Conservation (phyloP, 768 basidiomycete genomes). For the Erythrobasidium yunnanense region DNA sequence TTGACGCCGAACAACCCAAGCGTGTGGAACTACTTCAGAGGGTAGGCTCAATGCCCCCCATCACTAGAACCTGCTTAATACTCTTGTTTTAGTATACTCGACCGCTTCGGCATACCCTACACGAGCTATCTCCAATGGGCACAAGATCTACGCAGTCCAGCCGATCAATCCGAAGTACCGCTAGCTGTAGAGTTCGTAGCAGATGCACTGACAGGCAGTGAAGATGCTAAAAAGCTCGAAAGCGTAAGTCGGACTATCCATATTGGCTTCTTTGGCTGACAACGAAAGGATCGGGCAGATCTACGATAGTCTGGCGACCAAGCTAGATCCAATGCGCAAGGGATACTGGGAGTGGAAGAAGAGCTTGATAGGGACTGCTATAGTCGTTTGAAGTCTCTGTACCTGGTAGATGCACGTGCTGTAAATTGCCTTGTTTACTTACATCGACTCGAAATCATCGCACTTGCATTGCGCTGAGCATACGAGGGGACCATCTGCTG, state of each 20-base stretch:
- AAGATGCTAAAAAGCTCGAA: constrained; percentile 3
- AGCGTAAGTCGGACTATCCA: background rate
- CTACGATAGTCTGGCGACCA: constrained; percentile 19
- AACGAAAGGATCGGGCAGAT: background rate
- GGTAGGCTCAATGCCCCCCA: constrained; percentile 33
- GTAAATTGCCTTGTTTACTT: too few relatives aligned
- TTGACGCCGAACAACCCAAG: constrained; percentile 85
- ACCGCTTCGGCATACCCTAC: constrained; percentile 6
- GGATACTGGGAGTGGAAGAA: constrained; percentile 24
- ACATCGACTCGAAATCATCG: too few relatives aligned
- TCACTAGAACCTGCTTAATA: background rate
- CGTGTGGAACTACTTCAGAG: constrained; percentile 94
- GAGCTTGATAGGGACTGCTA: background rate
- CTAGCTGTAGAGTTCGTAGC: constrained; percentile 24
- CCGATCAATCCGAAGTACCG: background rate
- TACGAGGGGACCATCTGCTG: too few relatives aligned
- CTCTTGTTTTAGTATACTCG: constrained; percentile 22
- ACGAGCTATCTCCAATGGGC: background rate
- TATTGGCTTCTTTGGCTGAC: background rate
- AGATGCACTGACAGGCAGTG: constrained; percentile 16
- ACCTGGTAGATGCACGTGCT: too few relatives aligned
- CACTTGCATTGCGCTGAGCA: too few relatives aligned
- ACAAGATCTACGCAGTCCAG: background rate
- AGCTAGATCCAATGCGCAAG: constrained; percentile 25
- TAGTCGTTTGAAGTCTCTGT: too few relatives aligned